These are phyloP conservation scores for Tolypocladium amazonense DNA, from an alignment of 2,329 filamentous ascomycete species.

Conservation along the genomic window DNA sequence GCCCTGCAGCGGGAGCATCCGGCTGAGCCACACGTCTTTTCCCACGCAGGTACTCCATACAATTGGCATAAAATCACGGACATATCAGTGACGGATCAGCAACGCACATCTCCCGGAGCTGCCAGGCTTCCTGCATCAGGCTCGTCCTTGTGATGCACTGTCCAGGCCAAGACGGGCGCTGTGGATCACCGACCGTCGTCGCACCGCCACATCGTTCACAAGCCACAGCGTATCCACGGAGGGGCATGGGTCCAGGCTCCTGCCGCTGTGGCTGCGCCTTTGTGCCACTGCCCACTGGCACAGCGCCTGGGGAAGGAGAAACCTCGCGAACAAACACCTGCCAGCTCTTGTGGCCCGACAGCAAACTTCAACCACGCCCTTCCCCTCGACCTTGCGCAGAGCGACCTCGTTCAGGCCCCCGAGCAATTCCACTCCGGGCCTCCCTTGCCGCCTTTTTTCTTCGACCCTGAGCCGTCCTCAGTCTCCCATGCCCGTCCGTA, in stretches of 20 bases:
- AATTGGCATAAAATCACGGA: neutral
- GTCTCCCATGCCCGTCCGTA: neutral
- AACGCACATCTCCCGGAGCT: neutral
- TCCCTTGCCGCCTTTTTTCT: neutral
- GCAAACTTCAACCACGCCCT: neutral
- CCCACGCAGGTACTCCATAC: too few relatives aligned
- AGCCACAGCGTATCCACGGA: neutral
- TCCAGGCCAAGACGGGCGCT: slow-evolving; percentile 11
- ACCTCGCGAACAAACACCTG: neutral
- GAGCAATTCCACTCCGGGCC: neutral
- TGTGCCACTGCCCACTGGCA: neutral
- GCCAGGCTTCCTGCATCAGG: neutral
- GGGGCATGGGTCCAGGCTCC: neutral
- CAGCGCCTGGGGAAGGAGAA: neutral
- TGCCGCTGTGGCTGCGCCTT: neutral
- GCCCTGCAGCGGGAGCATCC: neutral
- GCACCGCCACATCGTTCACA: neutral
- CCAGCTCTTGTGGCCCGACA: neutral
- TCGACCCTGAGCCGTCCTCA: neutral
- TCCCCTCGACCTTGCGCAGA: neutral
- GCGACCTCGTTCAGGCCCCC: neutral
- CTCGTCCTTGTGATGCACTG: neutral
- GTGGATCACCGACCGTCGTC: neutral
- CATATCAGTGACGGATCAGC: neutral
- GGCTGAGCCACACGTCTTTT: neutral